A percentile compares a stretch with the other conserved stretches of the same genome.
Conservation (phyloP, 202 grass and related monocot species). For the Elaeis oleifera region DNA sequence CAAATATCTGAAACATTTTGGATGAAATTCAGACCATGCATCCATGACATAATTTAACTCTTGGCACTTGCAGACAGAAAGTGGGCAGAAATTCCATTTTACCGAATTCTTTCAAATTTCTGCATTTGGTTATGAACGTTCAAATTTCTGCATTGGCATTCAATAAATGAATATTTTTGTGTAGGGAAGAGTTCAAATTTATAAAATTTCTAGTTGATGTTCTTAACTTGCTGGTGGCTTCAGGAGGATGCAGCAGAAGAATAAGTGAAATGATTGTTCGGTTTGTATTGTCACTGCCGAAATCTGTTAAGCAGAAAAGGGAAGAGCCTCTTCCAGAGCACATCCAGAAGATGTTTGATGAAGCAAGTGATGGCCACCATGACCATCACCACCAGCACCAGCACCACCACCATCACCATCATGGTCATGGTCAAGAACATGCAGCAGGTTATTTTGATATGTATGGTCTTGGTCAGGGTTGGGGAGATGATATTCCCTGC, state of each 20-base stretch:
- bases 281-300: constrained; percentile 52
- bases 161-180: background rate
- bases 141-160: too few species aligned
- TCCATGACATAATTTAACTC: too few species aligned
- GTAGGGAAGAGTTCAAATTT: too few species aligned
- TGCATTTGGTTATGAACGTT: too few species aligned
- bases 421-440: constrained; percentile 25
- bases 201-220: background rate
- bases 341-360: constrained; percentile 21
- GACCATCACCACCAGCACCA: constrained; percentile 14
- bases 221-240: constrained; percentile 15
- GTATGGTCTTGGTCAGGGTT: constrained; percentile 9
- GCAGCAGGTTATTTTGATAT: background rate
- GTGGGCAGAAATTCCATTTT: too few species aligned
- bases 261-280: constrained; percentile 56
- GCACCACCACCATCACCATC: constrained; percentile 15
- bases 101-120: too few species aligned
- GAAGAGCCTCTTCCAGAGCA: constrained; percentile 26
- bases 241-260: constrained; percentile 71
- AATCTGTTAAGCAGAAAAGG: constrained; percentile 20
- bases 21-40: too few species aligned
- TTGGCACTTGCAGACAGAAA: too few species aligned
- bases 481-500: constrained; percentile 1
- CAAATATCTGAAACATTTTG: too few species aligned
- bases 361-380: constrained; percentile 6